Percentiles rank a stretch among this genome's conserved stretches.
Evolutionary conservation across 768 basidiomycete species (phyloP).

Genomic region (Mycena galericulata): DNA sequence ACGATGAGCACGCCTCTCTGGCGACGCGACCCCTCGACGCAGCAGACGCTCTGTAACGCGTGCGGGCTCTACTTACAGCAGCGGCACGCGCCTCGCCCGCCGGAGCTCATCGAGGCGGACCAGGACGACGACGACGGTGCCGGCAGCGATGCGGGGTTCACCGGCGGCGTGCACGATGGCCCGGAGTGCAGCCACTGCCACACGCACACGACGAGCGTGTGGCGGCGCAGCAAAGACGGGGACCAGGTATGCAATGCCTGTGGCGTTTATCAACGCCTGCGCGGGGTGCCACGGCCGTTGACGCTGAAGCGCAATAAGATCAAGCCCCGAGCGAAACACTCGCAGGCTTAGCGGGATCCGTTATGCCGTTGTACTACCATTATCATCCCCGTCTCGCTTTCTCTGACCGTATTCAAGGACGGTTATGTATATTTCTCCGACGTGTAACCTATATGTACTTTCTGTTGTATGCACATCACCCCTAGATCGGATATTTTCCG

Average conservation of each 20-base stretch:
- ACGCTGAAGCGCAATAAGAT: constrained; percentile 1
- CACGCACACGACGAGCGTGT: constrained; percentile 5
- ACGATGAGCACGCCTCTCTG: neutral
- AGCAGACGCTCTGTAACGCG: neutral
- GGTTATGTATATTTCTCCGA: too few species aligned
- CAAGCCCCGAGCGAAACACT: constrained; percentile 6
- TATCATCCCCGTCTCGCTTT: too few species aligned
- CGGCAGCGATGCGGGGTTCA: neutral
- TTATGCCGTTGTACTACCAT: too few species aligned
- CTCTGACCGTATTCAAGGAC: too few species aligned
- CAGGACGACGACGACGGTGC: neutral
- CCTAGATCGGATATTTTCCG: too few species aligned
- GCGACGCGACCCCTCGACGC: neutral
- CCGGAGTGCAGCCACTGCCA: constrained; percentile 5
- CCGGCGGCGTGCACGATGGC: neutral
- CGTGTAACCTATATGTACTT: too few species aligned
- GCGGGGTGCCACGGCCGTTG: neutral
- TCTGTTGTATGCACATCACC: too few species aligned
- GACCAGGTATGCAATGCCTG: constrained; percentile 12
- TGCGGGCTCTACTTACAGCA: neutral
- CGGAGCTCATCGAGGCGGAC: constrained; percentile 1
- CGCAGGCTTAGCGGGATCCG: neutral
- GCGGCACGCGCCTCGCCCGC: neutral
- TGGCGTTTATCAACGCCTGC: constrained; percentile 3
- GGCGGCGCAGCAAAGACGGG: constrained; percentile 3